Percentiles rank a stretch among this genome's conserved stretches.
Evolutionary conservation across 257 asterid species (phyloP).

Genomic region (Plantago major): DNA sequence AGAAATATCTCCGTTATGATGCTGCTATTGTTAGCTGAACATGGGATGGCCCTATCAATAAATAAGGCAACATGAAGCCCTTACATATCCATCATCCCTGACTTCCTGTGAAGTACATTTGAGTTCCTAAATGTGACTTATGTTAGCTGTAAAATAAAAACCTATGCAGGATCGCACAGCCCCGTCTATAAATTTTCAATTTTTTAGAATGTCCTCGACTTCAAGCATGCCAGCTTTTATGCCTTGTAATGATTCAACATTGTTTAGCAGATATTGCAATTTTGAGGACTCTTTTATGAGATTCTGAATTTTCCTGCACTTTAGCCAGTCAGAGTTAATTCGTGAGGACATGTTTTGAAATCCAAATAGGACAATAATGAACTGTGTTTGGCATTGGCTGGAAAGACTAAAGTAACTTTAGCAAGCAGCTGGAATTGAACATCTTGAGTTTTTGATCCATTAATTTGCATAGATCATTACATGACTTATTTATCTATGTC

Average conservation of each 20-base stretch:
- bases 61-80: constrained; percentile 6
- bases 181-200: background rate
- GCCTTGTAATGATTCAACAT: background rate
- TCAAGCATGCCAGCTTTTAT: background rate
- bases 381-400: constrained; percentile 1
- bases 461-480: too few relatives aligned
- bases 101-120: too few relatives aligned
- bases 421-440: background rate
- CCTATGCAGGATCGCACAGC: background rate
- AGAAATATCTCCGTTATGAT: background rate
- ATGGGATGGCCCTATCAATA: background rate
- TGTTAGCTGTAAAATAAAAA: background rate
- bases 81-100: background rate
- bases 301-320: background rate
- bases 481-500: too few relatives aligned
- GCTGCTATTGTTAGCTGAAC: background rate
- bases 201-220: background rate
- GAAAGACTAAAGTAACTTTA: background rate
- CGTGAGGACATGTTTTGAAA: background rate
- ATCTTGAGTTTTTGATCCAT: background rate
- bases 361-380: constrained; percentile 4
- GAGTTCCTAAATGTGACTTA: too few relatives aligned
- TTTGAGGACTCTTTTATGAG: background rate
- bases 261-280: background rate
- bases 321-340: background rate